These are phyloP conservation scores for Jimgerdemannia lactiflua DNA, from an alignment of 192 early-diverging fungal genomes.

Conservation along the genomic window DNA sequence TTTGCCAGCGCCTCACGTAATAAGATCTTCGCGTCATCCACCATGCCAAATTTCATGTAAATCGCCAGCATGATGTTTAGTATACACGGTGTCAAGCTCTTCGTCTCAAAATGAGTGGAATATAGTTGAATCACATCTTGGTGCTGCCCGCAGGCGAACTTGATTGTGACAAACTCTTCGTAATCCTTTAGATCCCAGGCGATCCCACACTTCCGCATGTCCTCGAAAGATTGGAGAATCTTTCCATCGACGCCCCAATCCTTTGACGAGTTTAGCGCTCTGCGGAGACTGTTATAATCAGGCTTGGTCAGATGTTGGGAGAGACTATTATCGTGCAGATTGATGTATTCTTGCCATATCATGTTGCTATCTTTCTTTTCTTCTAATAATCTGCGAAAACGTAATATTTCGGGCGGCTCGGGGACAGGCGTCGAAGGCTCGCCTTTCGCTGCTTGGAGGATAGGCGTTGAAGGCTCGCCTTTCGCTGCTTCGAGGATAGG, in stretches of 20 bases:
- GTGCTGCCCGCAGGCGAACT: neutral
- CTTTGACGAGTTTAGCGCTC: constrained; percentile 12
- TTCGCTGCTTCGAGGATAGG: no score
- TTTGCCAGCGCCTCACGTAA: constrained; percentile 7
- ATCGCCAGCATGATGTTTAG: constrained; percentile 26
- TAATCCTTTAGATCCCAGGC: constrained; percentile 23
- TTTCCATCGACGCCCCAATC: constrained; percentile 22
- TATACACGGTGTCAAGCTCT: constrained; percentile 17
- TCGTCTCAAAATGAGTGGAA: constrained; percentile 12
- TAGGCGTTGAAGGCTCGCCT: no score
- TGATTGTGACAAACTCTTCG: constrained; percentile 27
- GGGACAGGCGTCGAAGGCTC: no score
- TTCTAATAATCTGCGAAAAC: no score
- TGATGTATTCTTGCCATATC: neutral
- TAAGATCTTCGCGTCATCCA: constrained; percentile 12
- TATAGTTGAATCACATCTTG: neutral
- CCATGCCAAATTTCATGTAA: constrained; percentile 12
- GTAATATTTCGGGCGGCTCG: no score
- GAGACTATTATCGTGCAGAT: neutral
- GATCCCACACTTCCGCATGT: constrained; percentile 16
- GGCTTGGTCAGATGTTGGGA: constrained; percentile 6
- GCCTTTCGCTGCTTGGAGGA: no score
- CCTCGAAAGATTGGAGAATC: constrained; percentile 15
- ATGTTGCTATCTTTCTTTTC: no score
- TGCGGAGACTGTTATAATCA: constrained; percentile 18